Evolutionary conservation across 768 basidiomycete genomes (phyloP).

Genomic region (Boletus coccyginus): DNA sequence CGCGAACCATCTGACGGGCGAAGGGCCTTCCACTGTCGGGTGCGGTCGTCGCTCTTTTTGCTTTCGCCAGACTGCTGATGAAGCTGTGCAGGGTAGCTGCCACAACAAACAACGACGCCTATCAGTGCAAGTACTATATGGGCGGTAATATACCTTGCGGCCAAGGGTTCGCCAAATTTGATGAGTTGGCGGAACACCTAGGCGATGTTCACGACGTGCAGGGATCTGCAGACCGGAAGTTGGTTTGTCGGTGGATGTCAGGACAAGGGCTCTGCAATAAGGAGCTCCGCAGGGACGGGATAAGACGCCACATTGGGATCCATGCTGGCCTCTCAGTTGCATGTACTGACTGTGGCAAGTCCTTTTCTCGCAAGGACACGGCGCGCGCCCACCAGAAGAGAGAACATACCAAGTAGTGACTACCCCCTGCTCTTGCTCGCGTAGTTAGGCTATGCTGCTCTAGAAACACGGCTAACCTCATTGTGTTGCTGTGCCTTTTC

Average conservation of each 20-base stretch:
- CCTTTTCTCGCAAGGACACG: no score
- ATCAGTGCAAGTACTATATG: conserved; percentile 5
- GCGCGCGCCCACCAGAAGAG: no score
- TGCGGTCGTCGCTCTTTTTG: neutral
- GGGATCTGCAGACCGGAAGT: neutral
- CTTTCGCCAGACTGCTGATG: no score
- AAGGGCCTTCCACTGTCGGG: neutral
- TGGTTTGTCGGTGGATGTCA: conserved; percentile 6
- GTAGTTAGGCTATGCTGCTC: neutral
- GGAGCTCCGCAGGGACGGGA: neutral
- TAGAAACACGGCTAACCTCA: neutral
- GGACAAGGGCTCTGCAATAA: neutral
- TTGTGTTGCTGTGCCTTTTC: neutral
- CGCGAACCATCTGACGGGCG: neutral
- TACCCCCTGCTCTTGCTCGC: no score
- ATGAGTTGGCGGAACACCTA: conserved; percentile 3
- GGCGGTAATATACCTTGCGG: neutral
- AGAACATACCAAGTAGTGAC: no score
- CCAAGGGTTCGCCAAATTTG: neutral
- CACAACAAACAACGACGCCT: neutral
- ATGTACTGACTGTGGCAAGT: no score
- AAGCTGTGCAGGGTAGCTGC: neutral
- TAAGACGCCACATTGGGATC: conserved; percentile 4
- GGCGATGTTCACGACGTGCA: neutral
- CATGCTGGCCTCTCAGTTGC: no score